Conservation (phyloP, 2,329 filamentous ascomycete species). For the Pseudocercospora fijiensis region DNA sequence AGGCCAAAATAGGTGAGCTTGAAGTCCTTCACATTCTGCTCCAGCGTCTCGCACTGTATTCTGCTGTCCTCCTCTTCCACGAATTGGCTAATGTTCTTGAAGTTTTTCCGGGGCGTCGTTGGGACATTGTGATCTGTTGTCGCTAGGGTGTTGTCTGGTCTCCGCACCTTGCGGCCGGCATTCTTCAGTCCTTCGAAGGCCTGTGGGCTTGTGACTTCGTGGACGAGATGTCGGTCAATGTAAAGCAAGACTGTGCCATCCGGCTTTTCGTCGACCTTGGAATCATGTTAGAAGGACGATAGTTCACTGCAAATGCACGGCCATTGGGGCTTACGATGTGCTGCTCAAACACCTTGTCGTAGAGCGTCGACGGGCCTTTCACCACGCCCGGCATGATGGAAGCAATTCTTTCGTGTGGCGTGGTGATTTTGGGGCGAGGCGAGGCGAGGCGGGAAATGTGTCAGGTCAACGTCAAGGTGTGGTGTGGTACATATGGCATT, state of each 20-base stretch:
- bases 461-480: background rate
- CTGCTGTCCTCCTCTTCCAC: slow-evolving; percentile 93
- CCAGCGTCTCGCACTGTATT: slow-evolving; percentile 89
- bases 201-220: slow-evolving; percentile 98
- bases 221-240: slow-evolving; percentile 94
- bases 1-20: slow-evolving; percentile 96
- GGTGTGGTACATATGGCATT: no score
- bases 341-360: slow-evolving; percentile 94
- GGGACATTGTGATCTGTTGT: slow-evolving; percentile 98
- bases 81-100: slow-evolving; percentile 91
- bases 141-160: slow-evolving; percentile 93
- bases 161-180: slow-evolving; percentile 79
- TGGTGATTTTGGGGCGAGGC: background rate
- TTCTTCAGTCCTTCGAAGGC: slow-evolving; percentile 95
- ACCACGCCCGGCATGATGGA: slow-evolving; percentile 36
- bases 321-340: slow-evolving; percentile 62
- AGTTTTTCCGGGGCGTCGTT: slow-evolving; percentile 82
- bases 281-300: slow-evolving; percentile 17
- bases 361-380: slow-evolving; percentile 47
- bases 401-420: background rate
- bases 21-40: slow-evolving; percentile 96
- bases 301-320: background rate
- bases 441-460: background rate
- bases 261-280: slow-evolving; percentile 74
- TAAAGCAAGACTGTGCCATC: slow-evolving; percentile 92